phyloP scores from a whole-genome alignment of 2,329 filamentous ascomycete genomes.

The Rhytidhysteron rufulum region DNA sequence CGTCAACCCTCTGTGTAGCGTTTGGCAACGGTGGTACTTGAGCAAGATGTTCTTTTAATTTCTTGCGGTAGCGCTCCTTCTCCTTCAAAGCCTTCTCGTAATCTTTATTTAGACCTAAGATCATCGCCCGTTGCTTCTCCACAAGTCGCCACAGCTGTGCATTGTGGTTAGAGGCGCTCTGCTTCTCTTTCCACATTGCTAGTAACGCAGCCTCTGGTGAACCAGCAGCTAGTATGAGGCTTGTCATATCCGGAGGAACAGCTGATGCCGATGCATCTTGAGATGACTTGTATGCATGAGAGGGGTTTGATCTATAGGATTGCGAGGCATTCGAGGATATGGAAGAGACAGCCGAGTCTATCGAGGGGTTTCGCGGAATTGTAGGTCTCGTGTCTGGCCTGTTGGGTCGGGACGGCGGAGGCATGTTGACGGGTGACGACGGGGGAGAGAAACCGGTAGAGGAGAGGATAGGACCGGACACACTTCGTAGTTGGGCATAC shows the following conservation, averaged over 20 bases:
- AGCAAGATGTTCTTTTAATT: slow-evolving; percentile 70
- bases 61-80: slow-evolving; percentile 89
- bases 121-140: slow-evolving; percentile 93
- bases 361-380: slow-evolving; percentile 73
- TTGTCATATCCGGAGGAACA: slow-evolving; percentile 70
- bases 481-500: slow-evolving; percentile 31
- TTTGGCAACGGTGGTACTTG: slow-evolving; percentile 39
- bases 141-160: slow-evolving; percentile 91
- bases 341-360: slow-evolving; percentile 84
- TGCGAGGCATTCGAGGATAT: slow-evolving; percentile 40
- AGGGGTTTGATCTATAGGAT: slow-evolving; percentile 52
- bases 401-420: slow-evolving; percentile 31
- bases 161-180: slow-evolving; percentile 84
- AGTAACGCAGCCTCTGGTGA: slow-evolving; percentile 86
- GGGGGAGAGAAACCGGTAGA: slow-evolving; percentile 29
- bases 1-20: slow-evolving; percentile 30
- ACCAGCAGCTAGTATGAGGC: slow-evolving; percentile 77
- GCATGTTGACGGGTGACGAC: slow-evolving; percentile 33
- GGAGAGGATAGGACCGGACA: slow-evolving; percentile 31
- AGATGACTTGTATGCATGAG: slow-evolving; percentile 55
- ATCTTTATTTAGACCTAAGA: slow-evolving; percentile 90
- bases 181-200: slow-evolving; percentile 86
- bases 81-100: slow-evolving; percentile 87
- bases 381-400: slow-evolving; percentile 25
- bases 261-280: slow-evolving; percentile 47